A percentile compares a stretch with the other conserved stretches of the same genome.
Evolutionary conservation across 2,329 filamentous ascomycete species (phyloP).

Genomic region (Onygenales sp.): DNA sequence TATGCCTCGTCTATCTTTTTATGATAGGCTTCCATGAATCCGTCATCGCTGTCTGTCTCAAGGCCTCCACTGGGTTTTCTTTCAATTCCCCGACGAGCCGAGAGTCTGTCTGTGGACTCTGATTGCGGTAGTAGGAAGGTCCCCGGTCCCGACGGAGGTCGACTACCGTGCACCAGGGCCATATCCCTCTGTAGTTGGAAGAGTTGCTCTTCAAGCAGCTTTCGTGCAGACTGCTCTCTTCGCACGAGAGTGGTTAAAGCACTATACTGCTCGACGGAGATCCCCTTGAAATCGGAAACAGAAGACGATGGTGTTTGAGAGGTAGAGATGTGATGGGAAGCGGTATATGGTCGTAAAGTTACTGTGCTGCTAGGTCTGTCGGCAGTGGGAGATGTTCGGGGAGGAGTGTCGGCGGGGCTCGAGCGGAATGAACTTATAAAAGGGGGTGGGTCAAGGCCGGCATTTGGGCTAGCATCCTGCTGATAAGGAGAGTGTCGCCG

Average conservation of each 20-base stretch:
- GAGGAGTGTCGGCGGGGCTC: constrained; percentile 7
- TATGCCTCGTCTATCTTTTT: constrained; percentile 1
- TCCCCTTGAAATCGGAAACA: constrained; percentile 23
- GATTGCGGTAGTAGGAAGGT: constrained; percentile 2
- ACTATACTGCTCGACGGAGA: constrained; percentile 39
- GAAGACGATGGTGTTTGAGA: constrained; percentile 21
- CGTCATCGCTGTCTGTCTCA: background rate
- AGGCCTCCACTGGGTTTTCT: background rate
- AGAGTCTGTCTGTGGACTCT: background rate
- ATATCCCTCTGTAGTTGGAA: constrained; percentile 23
- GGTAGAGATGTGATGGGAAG: constrained; percentile 17
- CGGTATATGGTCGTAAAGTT: constrained; percentile 15
- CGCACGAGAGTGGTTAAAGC: constrained; percentile 36
- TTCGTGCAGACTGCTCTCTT: constrained; percentile 37
- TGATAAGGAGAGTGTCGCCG: background rate
- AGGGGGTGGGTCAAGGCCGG: background rate
- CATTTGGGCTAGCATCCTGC: background rate
- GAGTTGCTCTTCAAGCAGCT: constrained; percentile 36
- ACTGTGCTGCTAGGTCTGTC: constrained; percentile 23
- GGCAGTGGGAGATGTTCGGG: constrained; percentile 12
- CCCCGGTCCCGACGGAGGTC: background rate
- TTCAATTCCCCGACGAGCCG: background rate
- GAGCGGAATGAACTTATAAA: constrained; percentile 8
- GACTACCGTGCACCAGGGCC: background rate
- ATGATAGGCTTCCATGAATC: background rate